Base-by-base conservation (phyloP, 2,329 filamentous ascomycete species). In the Nothophaeocryptopus gaeumannii region DNA sequence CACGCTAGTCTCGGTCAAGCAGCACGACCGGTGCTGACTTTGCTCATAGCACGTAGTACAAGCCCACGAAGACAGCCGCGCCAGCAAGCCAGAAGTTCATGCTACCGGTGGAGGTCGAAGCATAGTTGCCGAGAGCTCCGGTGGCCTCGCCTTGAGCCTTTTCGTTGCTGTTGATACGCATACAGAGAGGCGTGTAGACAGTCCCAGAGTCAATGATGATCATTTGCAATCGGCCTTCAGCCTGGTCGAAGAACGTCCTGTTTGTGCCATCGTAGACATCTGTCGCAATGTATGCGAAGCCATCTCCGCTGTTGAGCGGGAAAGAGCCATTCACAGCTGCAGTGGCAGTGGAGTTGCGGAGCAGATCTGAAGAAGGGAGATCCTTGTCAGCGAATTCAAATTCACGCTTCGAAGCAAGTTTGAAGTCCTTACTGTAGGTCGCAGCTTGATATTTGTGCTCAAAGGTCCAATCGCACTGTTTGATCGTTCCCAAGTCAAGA, bases 281-380 rank as follows among this genome's bases (percentile, higher is more conserved):
- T 14, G 40, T 45, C 1, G 51, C 50, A 16, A 54, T 50, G 31
- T 54, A 47, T n/a, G 51, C 51, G 26, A 54, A 54, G 5, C 51
- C 51, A 1, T 39, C 47, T 20, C 44, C 44, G 44, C 44, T 47
- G 36, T 33, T 30, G 13, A 43, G 30, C 2, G 40, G 40, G 10
- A 43, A 43, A 8, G 40, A 34, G n/a, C 15, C 31, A 13, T 35
- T 43, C 2, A 32, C 40, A 8, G 44, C 44, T 39, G 20, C 33
- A 13, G 8, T 20, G 10, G 34, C 34, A 10, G 34, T 47, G 26
- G 34, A 39, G 14, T 47, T 38, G 2, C 20, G 29, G n/a, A 47
- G 44, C 8, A 47, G 44, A 13, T 47, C 44, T 47, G 8, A 9
- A 7, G 20, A 26, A 26, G 20, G 20, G 20, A 26, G 20, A 26